Percentiles rank a stretch among this genome's conserved stretches.
phyloP scores from a whole-genome alignment of 306 rosid species.

The Erythrophleum fordii region DNA sequence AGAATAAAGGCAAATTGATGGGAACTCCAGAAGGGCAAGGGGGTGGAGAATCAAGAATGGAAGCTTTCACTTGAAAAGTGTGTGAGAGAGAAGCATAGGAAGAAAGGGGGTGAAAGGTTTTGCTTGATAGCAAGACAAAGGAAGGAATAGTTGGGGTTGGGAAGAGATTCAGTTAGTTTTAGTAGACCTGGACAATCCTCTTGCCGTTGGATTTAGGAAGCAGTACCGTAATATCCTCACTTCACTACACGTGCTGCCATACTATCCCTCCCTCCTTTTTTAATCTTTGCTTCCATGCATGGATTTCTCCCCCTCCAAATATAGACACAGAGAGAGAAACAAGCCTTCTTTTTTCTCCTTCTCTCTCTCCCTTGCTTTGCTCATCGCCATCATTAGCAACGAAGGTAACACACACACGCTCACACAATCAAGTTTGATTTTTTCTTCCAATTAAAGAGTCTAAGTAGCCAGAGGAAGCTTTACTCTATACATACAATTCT shows the following conservation, averaged over 20 bases:
- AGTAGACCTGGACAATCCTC: conserved; percentile 38
- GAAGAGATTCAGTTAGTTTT: conserved; percentile 53
- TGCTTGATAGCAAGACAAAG: conserved; percentile 52
- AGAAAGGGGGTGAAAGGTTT: neutral
- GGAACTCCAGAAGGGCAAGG: too few relatives aligned
- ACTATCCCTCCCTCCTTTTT: conserved; percentile 25
- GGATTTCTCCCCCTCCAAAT: conserved; percentile 70
- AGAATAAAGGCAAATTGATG: too few relatives aligned
- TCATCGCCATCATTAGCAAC: conserved; percentile 48
- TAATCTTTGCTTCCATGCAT: conserved; percentile 66
- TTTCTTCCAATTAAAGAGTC: conserved; percentile 1
- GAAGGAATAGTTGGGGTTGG: conserved; percentile 61
- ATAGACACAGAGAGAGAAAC: too few relatives aligned
- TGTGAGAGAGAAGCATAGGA: neutral
- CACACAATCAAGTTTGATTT: neutral
- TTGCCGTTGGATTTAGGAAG: conserved; percentile 45
- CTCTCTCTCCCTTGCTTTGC: conserved; percentile 39
- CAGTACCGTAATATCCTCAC: conserved; percentile 52
- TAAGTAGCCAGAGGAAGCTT: conserved; percentile 20
- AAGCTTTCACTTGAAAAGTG: conserved; percentile 25
- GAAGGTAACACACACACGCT: conserved; percentile 24
- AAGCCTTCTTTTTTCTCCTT: neutral
- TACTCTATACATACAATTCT: neutral
- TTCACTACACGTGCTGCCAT: conserved; percentile 64
- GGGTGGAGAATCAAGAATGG: neutral